Percentiles rank a stretch among this genome's conserved stretches.
Conservation (phyloP, 345 rosid genomes). For the Mangifera indica region DNA sequence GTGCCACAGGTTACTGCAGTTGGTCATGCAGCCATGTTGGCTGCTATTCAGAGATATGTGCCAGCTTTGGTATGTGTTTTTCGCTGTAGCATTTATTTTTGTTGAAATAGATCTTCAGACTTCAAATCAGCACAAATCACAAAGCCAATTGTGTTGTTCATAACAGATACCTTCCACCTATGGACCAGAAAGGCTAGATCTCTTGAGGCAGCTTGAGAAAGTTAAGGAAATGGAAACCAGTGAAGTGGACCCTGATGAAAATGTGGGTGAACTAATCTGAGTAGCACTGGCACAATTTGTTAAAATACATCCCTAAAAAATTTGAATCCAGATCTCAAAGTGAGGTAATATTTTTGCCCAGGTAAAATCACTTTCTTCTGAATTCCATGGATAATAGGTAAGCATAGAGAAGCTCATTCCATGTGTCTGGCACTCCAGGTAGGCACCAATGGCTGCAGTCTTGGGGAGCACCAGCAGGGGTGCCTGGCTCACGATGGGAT, state of each 20-base stretch:
- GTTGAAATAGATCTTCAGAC: not conserved
- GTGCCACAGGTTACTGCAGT: constrained; percentile 82
- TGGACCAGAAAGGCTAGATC: constrained; percentile 86
- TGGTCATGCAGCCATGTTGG: constrained; percentile 95
- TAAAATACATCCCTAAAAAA: constrained; percentile 17
- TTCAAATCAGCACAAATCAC: not conserved
- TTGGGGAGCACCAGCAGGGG: constrained; percentile 62
- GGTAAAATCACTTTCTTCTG: constrained; percentile 27
- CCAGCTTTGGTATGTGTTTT: constrained; percentile 67
- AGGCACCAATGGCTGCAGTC: constrained; percentile 98
- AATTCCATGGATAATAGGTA: constrained; percentile 55
- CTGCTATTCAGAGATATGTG: constrained; percentile 89
- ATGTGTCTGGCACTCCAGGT: constrained; percentile 83
- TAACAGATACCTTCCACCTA: constrained; percentile 91
- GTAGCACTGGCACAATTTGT: constrained; percentile 17
- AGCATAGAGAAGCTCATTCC: constrained; percentile 86
- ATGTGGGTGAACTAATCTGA: constrained; percentile 46
- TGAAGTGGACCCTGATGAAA: constrained; percentile 56
- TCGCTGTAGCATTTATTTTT: not conserved
- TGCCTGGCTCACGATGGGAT: constrained; percentile 61
- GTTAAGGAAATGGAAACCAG: constrained; percentile 62
- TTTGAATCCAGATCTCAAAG: not conserved
- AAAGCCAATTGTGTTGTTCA: constrained; percentile 21
- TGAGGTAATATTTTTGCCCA: constrained; percentile 1
- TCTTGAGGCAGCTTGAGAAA: constrained; percentile 88